Evolutionary conservation across 371 early-diverging fungal species (phyloP).

Genomic region (Mucor indicus): DNA sequence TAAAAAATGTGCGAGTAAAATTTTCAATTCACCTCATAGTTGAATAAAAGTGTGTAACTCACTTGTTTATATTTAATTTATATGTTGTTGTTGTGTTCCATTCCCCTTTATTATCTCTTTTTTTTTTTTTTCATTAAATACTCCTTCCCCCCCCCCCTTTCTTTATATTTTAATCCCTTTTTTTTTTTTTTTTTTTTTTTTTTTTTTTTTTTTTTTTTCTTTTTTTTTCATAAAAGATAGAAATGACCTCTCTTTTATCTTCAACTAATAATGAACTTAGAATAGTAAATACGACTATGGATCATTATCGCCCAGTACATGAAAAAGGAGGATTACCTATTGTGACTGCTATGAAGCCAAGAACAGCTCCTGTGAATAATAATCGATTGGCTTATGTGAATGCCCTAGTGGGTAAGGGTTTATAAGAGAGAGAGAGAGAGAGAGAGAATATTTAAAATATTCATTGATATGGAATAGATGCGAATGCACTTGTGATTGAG

Average conservation of each 20-base stretch:
- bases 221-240: neutral
- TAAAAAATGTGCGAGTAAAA: too few species aligned
- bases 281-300: too few species aligned
- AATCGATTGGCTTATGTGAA: conserved; percentile 26
- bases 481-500: conserved; percentile 56
- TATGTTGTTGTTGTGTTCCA: conserved; percentile 1
- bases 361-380: neutral
- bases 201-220: conserved; percentile 5
- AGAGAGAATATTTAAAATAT: neutral
- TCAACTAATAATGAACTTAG: conserved; percentile 7
- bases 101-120: neutral
- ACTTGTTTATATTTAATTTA: too few species aligned
- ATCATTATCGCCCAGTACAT: too few species aligned
- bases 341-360: neutral
- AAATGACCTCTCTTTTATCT: conserved; percentile 19
- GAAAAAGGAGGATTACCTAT: too few species aligned
- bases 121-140: neutral
- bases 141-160: neutral
- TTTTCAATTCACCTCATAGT: too few species aligned
- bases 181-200: conserved; percentile 7
- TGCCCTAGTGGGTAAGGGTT: conserved; percentile 22
- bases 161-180: neutral
- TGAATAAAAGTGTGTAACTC: neutral
- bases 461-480: conserved; percentile 49
- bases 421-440: neutral